phyloP scores from a whole-genome alignment of 495 filamentous ascomycete species.

The Darksidea phi region DNA sequence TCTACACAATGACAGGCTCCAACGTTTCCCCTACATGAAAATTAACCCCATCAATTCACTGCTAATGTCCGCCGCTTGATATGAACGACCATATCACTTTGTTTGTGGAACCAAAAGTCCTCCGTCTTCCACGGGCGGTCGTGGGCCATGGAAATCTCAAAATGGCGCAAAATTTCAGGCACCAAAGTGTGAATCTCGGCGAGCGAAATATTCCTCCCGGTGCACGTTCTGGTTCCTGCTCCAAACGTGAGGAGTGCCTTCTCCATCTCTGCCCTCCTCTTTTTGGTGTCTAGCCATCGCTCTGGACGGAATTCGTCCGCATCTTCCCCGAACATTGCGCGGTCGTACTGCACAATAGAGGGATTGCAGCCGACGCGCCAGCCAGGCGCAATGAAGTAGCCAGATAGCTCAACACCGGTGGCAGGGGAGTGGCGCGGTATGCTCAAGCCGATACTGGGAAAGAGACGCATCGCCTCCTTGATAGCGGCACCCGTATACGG shows the following conservation, averaged over 20 bases:
- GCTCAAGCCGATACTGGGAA: constrained; percentile 36
- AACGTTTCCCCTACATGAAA: too few species aligned
- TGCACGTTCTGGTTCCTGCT: constrained; percentile 13
- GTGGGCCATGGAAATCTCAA: not conserved
- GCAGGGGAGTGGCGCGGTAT: constrained; percentile 49
- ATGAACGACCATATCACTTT: too few species aligned
- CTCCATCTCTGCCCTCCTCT: constrained; percentile 5
- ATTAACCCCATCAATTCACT: too few species aligned
- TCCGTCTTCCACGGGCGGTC: not conserved
- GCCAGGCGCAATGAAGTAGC: constrained; percentile 52
- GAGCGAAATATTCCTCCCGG: not conserved
- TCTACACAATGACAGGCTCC: too few species aligned
- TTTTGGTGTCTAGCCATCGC: constrained; percentile 46
- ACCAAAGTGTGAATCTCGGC: not conserved
- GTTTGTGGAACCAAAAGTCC: not conserved
- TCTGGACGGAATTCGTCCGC: constrained; percentile 57
- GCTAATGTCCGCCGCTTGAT: too few species aligned
- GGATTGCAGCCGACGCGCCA: constrained; percentile 50
- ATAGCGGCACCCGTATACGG: constrained; percentile 34
- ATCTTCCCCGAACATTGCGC: constrained; percentile 57
- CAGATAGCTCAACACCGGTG: constrained; percentile 50
- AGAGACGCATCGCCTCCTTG: constrained; percentile 37
- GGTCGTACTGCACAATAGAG: constrained; percentile 52
- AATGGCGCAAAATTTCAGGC: not conserved
- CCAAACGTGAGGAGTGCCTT: constrained; percentile 12